Conservation (phyloP, 352 stramenopile genomes). For the Globisporangium cederbergense region DNA sequence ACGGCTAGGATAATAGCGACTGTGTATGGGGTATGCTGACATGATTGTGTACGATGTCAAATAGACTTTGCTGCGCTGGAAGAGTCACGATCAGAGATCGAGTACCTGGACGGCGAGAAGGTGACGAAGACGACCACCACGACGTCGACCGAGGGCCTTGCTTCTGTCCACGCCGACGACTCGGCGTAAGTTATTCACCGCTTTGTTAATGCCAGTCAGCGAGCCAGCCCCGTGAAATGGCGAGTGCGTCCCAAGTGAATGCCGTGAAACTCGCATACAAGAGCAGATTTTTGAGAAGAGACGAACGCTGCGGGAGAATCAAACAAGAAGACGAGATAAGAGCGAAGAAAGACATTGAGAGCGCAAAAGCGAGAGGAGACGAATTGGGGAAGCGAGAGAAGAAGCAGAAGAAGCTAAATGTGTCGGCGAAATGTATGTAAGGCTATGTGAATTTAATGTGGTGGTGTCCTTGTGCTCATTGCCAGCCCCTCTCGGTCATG, state of each 20-base stretch:
- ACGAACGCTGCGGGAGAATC: background rate
- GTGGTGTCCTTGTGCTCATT: background rate
- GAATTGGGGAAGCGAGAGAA: background rate
- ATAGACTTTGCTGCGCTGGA: slow-evolving; percentile 62
- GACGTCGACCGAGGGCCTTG: slow-evolving; percentile 13
- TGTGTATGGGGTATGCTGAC: background rate
- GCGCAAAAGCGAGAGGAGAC: background rate
- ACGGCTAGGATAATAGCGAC: background rate
- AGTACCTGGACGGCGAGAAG: slow-evolving; percentile 42
- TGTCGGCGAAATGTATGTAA: slow-evolving; percentile 13
- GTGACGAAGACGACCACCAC: slow-evolving; percentile 12
- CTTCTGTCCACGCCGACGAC: slow-evolving; percentile 27
- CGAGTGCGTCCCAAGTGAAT: slow-evolving; percentile 7
- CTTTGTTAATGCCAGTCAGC: background rate
- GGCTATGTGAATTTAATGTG: background rate
- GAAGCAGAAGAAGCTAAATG: background rate
- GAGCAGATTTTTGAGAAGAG: background rate
- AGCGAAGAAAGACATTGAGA: background rate
- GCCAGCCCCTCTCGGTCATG: background rate
- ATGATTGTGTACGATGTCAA: background rate
- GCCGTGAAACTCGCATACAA: slow-evolving; percentile 1
- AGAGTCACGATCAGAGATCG: slow-evolving; percentile 52
- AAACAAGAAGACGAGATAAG: background rate
- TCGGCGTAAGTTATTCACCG: slow-evolving; percentile 6
- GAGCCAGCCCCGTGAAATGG: background rate